phyloP scores from a whole-genome alignment of 108 stramenopile genomes.

The Skeletonema menzelii region DNA sequence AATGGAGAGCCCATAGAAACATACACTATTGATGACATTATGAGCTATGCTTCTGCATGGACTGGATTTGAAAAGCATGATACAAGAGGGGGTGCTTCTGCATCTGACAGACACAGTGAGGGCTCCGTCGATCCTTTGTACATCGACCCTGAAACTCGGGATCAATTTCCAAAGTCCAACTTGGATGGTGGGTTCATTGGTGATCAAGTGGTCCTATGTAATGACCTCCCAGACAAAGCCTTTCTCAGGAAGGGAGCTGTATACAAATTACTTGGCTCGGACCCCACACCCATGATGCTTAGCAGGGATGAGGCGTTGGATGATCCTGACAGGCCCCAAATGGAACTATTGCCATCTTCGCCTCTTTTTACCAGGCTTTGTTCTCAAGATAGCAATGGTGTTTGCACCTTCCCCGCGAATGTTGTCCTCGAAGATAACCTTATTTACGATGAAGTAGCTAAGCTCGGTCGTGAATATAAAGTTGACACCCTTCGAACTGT shows the following conservation, averaged over 20 bases:
- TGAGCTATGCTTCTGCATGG: constrained; percentile 60
- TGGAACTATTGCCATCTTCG: constrained; percentile 17
- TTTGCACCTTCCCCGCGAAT: constrained; percentile 25
- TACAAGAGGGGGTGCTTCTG: constrained; percentile 54
- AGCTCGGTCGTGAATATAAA: constrained; percentile 42
- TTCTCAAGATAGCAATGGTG: background rate
- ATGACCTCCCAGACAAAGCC: constrained; percentile 44
- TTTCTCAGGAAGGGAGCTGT: constrained; percentile 40
- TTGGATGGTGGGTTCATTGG: constrained; percentile 66
- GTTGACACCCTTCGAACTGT: constrained; percentile 54
- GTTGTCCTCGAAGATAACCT: constrained; percentile 38
- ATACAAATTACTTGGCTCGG: constrained; percentile 21
- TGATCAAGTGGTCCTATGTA: constrained; percentile 31
- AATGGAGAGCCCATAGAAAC: constrained; percentile 39
- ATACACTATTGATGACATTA: constrained; percentile 57
- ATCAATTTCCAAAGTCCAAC: constrained; percentile 63
- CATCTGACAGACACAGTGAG: background rate
- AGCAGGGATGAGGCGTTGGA: background rate
- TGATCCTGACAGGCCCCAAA: constrained; percentile 5
- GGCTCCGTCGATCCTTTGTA: constrained; percentile 65
- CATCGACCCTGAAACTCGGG: constrained; percentile 50
- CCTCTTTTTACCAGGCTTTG: constrained; percentile 38
- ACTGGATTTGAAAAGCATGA: constrained; percentile 62
- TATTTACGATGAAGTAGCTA: constrained; percentile 18
- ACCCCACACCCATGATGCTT: constrained; percentile 11